These are phyloP conservation scores for Colletotrichum eremochloae DNA, from an alignment of 2,329 filamentous ascomycete genomes.

Conservation along the genomic window DNA sequence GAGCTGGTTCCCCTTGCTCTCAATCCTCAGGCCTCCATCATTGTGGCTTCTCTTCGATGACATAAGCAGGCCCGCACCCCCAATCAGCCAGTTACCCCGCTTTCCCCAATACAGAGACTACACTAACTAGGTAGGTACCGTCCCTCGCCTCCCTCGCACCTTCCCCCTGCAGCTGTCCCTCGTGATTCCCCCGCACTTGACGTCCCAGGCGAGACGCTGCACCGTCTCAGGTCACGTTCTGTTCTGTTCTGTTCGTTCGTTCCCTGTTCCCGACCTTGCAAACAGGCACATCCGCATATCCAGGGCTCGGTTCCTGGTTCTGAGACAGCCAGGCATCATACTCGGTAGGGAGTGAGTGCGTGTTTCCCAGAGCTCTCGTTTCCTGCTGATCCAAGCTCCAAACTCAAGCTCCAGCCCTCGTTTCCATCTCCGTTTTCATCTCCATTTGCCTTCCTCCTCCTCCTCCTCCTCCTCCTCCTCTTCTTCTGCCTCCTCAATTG, in stretches of 20 bases:
- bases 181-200: conserved; percentile 38
- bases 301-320: conserved; percentile 4
- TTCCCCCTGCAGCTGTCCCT: conserved; percentile 24
- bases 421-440: not conserved
- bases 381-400: conserved; percentile 1
- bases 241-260: not conserved
- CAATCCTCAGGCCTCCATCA: conserved; percentile 19
- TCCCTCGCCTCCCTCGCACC: not conserved
- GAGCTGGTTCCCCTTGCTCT: not conserved
- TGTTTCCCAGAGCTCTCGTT: conserved; percentile 5
- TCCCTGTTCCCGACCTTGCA: conserved; percentile 3
- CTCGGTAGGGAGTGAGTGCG: too few relatives aligned
- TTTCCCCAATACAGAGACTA: conserved; percentile 17
- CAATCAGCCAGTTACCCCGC: conserved; percentile 29
- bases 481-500: not conserved
- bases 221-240: conserved; percentile 38
- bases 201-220: conserved; percentile 38
- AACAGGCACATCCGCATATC: not conserved
- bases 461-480: too few relatives aligned
- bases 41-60: too few relatives aligned
- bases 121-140: too few relatives aligned
- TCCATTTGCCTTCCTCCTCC: not conserved
- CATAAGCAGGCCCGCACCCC: not conserved
- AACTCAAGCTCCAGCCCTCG: conserved; percentile 11
- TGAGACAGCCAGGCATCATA: not conserved